Evolutionary conservation across 139 green algal genomes (phyloP).

Genomic region (Chlamydomonas incerta): DNA sequence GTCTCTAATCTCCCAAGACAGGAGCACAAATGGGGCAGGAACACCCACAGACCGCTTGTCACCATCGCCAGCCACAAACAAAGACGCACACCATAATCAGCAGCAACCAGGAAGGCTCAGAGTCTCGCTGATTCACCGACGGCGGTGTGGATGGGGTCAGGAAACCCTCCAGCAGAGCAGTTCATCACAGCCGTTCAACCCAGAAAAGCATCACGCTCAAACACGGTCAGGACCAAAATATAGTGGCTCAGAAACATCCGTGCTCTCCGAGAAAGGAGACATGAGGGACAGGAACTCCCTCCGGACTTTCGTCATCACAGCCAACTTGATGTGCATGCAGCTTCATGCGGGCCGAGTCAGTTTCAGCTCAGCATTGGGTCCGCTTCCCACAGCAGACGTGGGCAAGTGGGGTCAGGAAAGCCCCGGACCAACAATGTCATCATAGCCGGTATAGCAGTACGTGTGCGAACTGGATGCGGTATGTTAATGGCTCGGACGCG

Average conservation of each 20-base stretch:
- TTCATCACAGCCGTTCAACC: background rate
- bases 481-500: background rate
- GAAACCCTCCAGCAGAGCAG: background rate
- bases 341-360: background rate
- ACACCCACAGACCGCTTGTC: background rate
- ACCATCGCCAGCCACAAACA: background rate
- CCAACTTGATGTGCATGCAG: background rate
- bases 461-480: background rate
- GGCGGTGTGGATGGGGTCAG: background rate
- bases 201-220: no score
- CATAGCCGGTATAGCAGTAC: background rate
- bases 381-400: no score
- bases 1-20: background rate
- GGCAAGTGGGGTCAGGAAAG: no score
- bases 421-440: no score
- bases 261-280: background rate
- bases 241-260: background rate
- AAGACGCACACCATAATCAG: background rate
- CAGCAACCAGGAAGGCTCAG: background rate
- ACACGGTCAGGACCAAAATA: no score
- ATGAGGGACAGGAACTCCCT: background rate
- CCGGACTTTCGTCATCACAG: constrained; percentile 5
- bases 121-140: background rate
- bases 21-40: background rate
- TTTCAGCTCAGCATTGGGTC: no score